phyloP scores from a whole-genome alignment of 2,329 filamentous ascomycete species.

The Ceratocystis colombiana region DNA sequence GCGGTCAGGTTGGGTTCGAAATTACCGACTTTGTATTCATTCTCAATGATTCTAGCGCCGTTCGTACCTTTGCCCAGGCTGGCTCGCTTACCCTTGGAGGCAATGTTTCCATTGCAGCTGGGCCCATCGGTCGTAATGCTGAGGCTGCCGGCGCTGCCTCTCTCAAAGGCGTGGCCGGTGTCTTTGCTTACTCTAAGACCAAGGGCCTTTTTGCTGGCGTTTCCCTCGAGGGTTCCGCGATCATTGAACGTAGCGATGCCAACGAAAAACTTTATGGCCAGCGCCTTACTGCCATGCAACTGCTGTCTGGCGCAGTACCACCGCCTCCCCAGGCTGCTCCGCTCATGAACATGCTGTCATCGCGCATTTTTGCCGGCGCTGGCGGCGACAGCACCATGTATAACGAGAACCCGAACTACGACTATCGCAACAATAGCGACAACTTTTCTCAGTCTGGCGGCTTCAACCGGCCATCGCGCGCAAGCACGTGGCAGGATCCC shows the following conservation, averaged over 20 bases:
- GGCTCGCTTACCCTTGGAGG: constrained; percentile 88
- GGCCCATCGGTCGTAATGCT: constrained; percentile 85
- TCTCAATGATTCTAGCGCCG: constrained; percentile 79
- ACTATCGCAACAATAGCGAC: constrained; percentile 42
- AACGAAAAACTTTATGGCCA: constrained; percentile 93
- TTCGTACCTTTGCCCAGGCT: constrained; percentile 86
- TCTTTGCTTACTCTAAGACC: constrained; percentile 97
- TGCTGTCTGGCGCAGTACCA: constrained; percentile 67
- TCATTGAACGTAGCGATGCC: constrained; percentile 90
- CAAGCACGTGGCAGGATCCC: constrained; percentile 66
- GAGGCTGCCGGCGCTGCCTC: constrained; percentile 92
- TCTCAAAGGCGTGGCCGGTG: constrained; percentile 74
- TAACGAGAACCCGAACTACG: constrained; percentile 87
- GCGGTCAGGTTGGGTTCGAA: constrained; percentile 79
- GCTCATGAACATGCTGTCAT: constrained; percentile 75
- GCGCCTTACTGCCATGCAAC: constrained; percentile 67
- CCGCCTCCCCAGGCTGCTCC: constrained; percentile 75
- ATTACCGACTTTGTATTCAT: constrained; percentile 96
- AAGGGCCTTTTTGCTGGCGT: constrained; percentile 96
- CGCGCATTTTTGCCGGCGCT: constrained; percentile 67
- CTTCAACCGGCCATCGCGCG: constrained; percentile 49
- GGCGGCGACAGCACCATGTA: constrained; percentile 60
- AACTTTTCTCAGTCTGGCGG: constrained; percentile 38
- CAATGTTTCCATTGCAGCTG: constrained; percentile 91
- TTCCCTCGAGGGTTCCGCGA: constrained; percentile 80